Evolutionary conservation across 2,329 filamentous ascomycete genomes (phyloP), one percentile per base, ranked within the genome.

Genomic region (Neoarthrinium moseri): DNA sequence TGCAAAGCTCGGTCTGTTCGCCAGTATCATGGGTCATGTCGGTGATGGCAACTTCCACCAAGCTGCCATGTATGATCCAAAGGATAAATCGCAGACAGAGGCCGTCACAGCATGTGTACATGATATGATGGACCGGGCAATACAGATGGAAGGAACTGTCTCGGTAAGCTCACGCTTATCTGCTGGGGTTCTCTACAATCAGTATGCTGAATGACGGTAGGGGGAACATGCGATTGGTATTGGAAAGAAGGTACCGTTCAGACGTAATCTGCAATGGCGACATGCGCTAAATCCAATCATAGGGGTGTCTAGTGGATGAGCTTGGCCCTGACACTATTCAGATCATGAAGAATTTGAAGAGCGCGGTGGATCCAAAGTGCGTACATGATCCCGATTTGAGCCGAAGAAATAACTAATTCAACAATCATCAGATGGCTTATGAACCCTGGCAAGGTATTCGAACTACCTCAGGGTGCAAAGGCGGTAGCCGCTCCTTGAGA

Each of bases 11-110:
- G 81, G 81, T 0, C 63, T 86, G 4, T 71, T 80, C 29, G 78
- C 75, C 5, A 72, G 72, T 15, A 84, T 87, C 23, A 74, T 86
- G 2, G 83, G 83, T 0, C 83, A 87, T 58, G 82, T 85, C 4
- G 83, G 83, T 0, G 83, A 87, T 56, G 83, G 83, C 12, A 86
- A 87, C 55, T 87, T 86, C 58, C 83, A 87, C 56, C 56, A 61
- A 17, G 51, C 58, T 8, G 57, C 56, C 1, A 50, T 62, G 46
- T 65, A 64, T 22, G 78, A 80, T 46, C 72, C 80, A 13, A 69
- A 67, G 12, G 74, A 84, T 15, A 53, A 68, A 70, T 49, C 63
- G 65, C 50, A 72, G 70, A 44, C 73, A 70, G 4, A 43, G 5
- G 49, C 47, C 2, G 62, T 64, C 5, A 73, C 80, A 29, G 67